Conservation (phyloP, 768 basidiomycete genomes). For the Suillus paluster region DNA sequence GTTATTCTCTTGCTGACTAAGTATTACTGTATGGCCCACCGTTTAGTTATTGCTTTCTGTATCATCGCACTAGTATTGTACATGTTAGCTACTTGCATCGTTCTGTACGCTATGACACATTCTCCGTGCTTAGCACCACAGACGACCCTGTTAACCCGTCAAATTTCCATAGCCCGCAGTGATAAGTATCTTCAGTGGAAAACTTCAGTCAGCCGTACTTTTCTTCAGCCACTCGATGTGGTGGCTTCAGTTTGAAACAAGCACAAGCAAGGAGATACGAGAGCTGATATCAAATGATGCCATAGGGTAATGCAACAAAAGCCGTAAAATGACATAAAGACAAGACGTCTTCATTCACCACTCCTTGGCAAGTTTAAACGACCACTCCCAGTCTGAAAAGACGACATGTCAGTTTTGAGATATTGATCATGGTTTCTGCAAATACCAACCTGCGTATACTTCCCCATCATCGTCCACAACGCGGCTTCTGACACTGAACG, state of each 20-base stretch:
- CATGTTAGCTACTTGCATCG: neutral
- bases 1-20: neutral
- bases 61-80: neutral
- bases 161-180: neutral
- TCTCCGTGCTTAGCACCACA: neutral
- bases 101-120: neutral
- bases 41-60: neutral
- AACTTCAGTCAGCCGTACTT: neutral
- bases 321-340: slow-evolving; percentile 14
- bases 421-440: neutral
- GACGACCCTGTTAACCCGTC: neutral
- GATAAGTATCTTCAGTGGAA: neutral
- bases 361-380: slow-evolving; percentile 90
- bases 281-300: slow-evolving; percentile 30
- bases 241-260: slow-evolving; percentile 2
- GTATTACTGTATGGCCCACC: no score
- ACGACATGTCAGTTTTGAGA: slow-evolving; percentile 15
- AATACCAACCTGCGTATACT: slow-evolving; percentile 71
- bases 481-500: slow-evolving; percentile 78
- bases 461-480: slow-evolving; percentile 88
- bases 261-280: slow-evolving; percentile 32
- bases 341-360: slow-evolving; percentile 56
- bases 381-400: slow-evolving; percentile 57
- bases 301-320: slow-evolving; percentile 29
- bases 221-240: neutral